Evolutionary conservation across 495 filamentous ascomycete genomes (phyloP), one percentile per base, ranked within the genome.

Genomic region (Penicillium herquei): DNA sequence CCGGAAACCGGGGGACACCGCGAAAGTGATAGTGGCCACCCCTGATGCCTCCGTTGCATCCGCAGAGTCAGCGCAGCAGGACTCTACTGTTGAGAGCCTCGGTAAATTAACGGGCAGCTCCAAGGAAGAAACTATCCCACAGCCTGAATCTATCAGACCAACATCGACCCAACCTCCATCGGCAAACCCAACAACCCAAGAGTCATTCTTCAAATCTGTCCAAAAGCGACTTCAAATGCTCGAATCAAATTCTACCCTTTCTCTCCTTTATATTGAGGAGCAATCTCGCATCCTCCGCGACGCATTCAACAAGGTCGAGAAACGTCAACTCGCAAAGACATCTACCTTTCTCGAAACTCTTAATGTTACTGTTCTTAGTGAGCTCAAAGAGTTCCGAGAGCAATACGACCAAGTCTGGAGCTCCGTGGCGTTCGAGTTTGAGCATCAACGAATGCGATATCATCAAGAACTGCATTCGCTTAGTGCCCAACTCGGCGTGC

Each of bases 401-500:
- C 89, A 95, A 62, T 98, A 98, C 72, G 95, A 98, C 62, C 90
- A 96, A 62, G 87, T 97, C 18, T 96, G 94, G 91, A 93, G 95
- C 65, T 89, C 85, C 16, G 96, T 96, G 33, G 88, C 96, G 13
- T 84, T 96, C 55, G 92, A 94, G 40, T 87, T 98, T 34, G 91
- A 95, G 68, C 84, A 84, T 30, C 91, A 96, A 66, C 84, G 90
- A 30, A 83, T 92, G 56, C 87, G 90, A 62, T 87, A 87, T 26
- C 81, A 89, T 62, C 79, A 83, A 35, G 94, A 98, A 67, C 84
- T 95, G 44, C 75, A 87, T 42, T 90, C 91, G 13, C 76, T 98
- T n/a, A 87, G 81, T 58, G 68, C 82, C n/a, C 86, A 93, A 34
- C 81, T 98, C 42, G 87, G 84, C 54, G 79, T 97, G 21, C 79